Evolutionary conservation across 2,329 filamentous ascomycete species (phyloP), one percentile per base, ranked within the genome.

Genomic region (Ophiostoma sp.): DNA sequence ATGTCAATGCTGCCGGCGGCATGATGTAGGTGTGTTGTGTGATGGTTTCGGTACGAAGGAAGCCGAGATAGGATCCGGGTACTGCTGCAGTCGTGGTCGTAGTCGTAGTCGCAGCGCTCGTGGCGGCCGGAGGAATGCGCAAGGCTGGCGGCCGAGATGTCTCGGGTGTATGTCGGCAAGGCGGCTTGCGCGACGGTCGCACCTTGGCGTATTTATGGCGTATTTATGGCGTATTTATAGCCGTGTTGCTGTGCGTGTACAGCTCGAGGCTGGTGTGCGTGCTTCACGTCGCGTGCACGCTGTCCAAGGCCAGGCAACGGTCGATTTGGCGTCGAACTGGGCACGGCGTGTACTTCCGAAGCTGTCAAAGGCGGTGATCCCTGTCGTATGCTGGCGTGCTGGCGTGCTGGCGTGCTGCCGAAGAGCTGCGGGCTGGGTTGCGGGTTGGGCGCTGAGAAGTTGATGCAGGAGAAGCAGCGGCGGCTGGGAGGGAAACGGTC

Each of bases 1-100:
- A 68, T 11, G 72, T 72, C 62, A 74, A 64, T 38, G 63, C 52
- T 40, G 42, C 42, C 8, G 75, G 69, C 40, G 75, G 73, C 75
- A 76, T 75, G 38, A 36, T 55, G 68, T 41, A 0, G 14, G 36
- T 16, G 55, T 60, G 27, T 12, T 6, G 11, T 6, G 7, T 4
- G n/a, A 18, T 5, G 27, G 36, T 7, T n/a, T 5, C 11, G 49
- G 52, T 38, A 9, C 8, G n/a, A 16, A 36, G 6, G 14, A 2
- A 18, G 49, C 27, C 49, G 49, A 7, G n/a, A 27, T 36, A 8
- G 52, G 18, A 38, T 58, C 2, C 47, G 14, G 27, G 36, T 14
- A 60, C 49, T 27, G 45, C 9, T 40, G 11, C 36, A 62, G 16
- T n/a, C 27, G 14, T 27, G 27, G 27, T 27, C 27, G 27, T 27